phyloP scores from a whole-genome alignment of 2,329 filamentous ascomycete genomes.

The Incumbomyces lentus region DNA sequence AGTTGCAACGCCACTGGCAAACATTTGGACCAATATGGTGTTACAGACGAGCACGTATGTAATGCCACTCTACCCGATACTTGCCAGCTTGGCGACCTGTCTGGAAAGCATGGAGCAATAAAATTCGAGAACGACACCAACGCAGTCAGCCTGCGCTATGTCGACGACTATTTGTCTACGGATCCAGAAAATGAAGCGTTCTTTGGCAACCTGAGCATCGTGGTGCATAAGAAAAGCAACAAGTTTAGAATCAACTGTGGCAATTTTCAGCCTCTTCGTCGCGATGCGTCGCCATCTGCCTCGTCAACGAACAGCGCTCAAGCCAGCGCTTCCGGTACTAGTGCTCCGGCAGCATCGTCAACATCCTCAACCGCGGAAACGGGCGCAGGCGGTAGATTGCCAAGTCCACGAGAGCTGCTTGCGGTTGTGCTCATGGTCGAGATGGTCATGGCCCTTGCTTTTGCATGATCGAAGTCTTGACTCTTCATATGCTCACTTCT shows the following conservation, averaged over 20 bases:
- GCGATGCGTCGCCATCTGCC: no score
- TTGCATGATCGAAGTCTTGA: no score
- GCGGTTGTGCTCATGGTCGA: no score
- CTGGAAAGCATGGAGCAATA: constrained; percentile 61
- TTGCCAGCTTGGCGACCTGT: constrained; percentile 68
- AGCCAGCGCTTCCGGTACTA: no score
- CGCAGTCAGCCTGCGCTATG: constrained; percentile 27
- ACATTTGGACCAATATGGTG: constrained; percentile 63
- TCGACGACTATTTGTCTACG: constrained; percentile 42
- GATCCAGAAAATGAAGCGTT: constrained; percentile 32
- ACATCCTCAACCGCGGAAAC: no score
- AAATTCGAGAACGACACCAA: constrained; percentile 31
- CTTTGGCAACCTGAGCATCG: constrained; percentile 45
- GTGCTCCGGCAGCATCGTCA: no score
- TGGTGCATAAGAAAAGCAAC: constrained; percentile 43
- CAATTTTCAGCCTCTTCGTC: constrained; percentile 35
- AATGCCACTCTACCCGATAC: constrained; percentile 46
- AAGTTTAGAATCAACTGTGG: constrained; percentile 47
- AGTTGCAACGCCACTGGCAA: constrained; percentile 60
- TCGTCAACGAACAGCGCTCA: no score
- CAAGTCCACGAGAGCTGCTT: no score
- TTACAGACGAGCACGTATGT: constrained; percentile 51
- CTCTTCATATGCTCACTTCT: no score
- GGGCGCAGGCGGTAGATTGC: no score
- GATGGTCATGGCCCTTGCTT: no score